A percentile compares a stretch with the other conserved stretches of the same genome.
Conservation (phyloP, 2,329 filamentous ascomycete genomes). For the Aaosphaeria pasadenensis region DNA sequence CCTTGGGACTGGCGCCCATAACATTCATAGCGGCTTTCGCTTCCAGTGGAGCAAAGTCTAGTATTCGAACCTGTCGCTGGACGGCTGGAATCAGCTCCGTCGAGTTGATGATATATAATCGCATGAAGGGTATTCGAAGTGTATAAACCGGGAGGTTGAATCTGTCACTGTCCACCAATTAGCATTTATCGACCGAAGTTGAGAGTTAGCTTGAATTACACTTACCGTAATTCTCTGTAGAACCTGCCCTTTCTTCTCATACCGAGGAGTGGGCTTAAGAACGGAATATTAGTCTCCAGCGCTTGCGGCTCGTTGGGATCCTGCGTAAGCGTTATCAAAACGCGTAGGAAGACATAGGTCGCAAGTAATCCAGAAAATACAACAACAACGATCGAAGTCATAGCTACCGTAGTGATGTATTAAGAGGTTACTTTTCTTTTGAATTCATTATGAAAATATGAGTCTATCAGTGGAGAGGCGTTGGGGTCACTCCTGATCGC, state of each 20-base stretch:
- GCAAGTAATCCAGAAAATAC: neutral
- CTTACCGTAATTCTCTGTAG: neutral
- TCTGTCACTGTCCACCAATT: slow-evolving; percentile 5
- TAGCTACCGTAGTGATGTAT: neutral
- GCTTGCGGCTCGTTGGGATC: slow-evolving; percentile 10
- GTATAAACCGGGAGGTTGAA: slow-evolving; percentile 37
- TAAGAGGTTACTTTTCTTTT: no score
- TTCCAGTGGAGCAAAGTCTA: slow-evolving; percentile 39
- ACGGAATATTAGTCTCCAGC: slow-evolving; percentile 9
- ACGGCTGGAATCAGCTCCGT: slow-evolving; percentile 18
- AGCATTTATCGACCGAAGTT: neutral
- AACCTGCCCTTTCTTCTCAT: slow-evolving; percentile 2
- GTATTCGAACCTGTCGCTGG: slow-evolving; percentile 18
- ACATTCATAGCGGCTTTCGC: slow-evolving; percentile 31
- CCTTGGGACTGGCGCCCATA: slow-evolving; percentile 25
- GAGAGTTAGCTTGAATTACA: neutral
- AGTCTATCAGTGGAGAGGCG: no score
- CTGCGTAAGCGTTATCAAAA: slow-evolving; percentile 9
- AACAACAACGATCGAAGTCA: neutral
- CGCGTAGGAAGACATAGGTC: slow-evolving; percentile 9
- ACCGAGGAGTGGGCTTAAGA: slow-evolving; percentile 12
- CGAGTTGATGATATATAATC: slow-evolving; percentile 41
- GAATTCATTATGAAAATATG: no score
- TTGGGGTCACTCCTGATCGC: no score
- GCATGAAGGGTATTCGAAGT: slow-evolving; percentile 33